Conservation (phyloP, 83 land plant species). For the Picea abies region DNA sequence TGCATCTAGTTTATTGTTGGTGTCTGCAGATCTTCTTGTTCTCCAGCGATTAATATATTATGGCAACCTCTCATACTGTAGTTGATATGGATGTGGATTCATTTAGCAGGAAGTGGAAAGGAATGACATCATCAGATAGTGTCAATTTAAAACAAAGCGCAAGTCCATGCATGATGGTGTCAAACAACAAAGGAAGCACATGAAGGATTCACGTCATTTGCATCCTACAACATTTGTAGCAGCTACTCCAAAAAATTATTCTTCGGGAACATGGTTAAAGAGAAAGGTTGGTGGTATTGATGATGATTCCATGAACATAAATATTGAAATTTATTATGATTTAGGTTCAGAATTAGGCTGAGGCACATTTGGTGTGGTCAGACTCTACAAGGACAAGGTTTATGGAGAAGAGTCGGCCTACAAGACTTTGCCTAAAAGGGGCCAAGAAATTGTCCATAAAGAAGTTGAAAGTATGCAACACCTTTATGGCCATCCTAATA, state of each 20-base stretch:
- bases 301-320: constrained; percentile 38
- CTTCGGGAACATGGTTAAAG: constrained; percentile 58
- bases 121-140: too few relatives aligned
- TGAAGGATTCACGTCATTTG: neutral
- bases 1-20: too few relatives aligned
- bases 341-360: constrained; percentile 48
- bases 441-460: constrained; percentile 58
- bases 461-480: constrained; percentile 87
- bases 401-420: constrained; percentile 59
- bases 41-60: too few relatives aligned
- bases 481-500: constrained; percentile 23
- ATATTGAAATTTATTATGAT: constrained; percentile 47
- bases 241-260: constrained; percentile 32
- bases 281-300: constrained; percentile 77
- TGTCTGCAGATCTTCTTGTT: too few relatives aligned
- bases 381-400: constrained; percentile 34
- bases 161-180: neutral
- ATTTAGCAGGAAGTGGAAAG: neutral
- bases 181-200: neutral
- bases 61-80: too few relatives aligned
- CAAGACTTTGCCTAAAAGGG: constrained; percentile 53
- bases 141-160: neutral
- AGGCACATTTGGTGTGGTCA: constrained; percentile 69
- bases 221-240: constrained; percentile 20
- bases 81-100: neutral